These are phyloP conservation scores for Fusarium piperis DNA, from an alignment of 2,329 filamentous ascomycete genomes.

Conservation along the genomic window DNA sequence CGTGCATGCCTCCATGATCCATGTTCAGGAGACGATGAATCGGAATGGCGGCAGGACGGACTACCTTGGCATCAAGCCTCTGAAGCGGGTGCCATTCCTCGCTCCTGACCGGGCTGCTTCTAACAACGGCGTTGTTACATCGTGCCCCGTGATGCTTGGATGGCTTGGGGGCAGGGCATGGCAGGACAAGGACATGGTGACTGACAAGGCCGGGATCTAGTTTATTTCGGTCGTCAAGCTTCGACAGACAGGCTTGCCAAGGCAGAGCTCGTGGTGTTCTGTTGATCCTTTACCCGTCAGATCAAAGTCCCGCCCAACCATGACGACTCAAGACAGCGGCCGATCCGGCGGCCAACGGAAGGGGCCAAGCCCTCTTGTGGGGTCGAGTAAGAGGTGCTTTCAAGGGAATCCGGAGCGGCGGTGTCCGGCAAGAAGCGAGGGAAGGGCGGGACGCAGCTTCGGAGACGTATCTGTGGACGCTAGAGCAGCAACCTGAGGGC, in stretches of 20 bases:
- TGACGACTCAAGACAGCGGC: slow-evolving; percentile 1
- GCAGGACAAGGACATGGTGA: neutral
- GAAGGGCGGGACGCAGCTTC: slow-evolving; percentile 7
- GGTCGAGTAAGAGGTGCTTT: neutral
- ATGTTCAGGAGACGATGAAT: slow-evolving; percentile 15
- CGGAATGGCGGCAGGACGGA: slow-evolving; percentile 2
- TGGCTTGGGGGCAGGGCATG: neutral
- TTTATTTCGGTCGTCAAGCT: slow-evolving; percentile 22
- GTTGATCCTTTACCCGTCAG: slow-evolving; percentile 2
- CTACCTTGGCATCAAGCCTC: slow-evolving; percentile 10
- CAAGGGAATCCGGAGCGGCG: slow-evolving; percentile 12
- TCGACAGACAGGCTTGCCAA: neutral
- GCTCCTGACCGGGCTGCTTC: slow-evolving; percentile 1
- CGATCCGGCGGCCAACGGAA: neutral
- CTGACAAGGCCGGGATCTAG: slow-evolving; percentile 12
- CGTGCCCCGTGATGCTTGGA: neutral
- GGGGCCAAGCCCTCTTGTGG: slow-evolving; percentile 1
- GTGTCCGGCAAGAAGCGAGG: slow-evolving; percentile 23
- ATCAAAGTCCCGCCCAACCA: neutral
- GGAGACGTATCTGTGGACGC: slow-evolving; percentile 10
- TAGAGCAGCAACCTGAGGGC: neutral
- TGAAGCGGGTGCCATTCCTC: slow-evolving; percentile 1
- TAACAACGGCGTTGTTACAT: slow-evolving; percentile 4
- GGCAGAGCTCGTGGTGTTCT: neutral
- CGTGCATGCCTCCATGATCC: neutral